Evolutionary conservation across 129 eudicot genomes (phyloP).

Genomic region (Logfia minima): DNA sequence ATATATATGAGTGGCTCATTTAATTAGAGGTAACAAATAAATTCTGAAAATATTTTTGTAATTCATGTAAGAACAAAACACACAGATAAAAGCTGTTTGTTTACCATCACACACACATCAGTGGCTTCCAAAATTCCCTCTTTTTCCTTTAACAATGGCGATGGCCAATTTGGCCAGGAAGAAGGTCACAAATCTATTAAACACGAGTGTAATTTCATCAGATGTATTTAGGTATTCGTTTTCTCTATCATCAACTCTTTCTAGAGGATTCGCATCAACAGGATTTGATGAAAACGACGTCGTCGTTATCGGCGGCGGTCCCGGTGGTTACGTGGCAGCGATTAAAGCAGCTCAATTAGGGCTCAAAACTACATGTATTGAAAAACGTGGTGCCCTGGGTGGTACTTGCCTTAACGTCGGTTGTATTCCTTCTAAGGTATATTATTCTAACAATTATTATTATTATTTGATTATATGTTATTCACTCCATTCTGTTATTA

Average conservation of each 20-base stretch:
- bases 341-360: constrained; percentile 87
- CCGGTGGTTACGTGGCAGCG: constrained; percentile 68
- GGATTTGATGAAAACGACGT: constrained; percentile 81
- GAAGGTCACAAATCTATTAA: constrained; percentile 30
- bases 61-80: neutral
- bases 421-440: constrained; percentile 39
- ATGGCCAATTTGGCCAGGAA: constrained; percentile 56
- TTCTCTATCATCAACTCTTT: constrained; percentile 31
- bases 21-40: too few relatives aligned
- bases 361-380: constrained; percentile 80
- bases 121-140: constrained; percentile 13
- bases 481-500: neutral
- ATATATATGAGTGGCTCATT: too few relatives aligned
- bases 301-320: constrained; percentile 86
- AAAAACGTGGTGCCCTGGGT: constrained; percentile 83
- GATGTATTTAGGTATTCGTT: constrained; percentile 38
- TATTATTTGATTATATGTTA: neutral
- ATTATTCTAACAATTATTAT: neutral
- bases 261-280: constrained; percentile 51
- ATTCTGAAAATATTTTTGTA: neutral
- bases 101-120: constrained; percentile 3
- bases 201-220: constrained; percentile 3
- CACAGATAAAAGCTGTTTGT: neutral
- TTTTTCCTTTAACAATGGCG: constrained; percentile 41
- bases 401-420: constrained; percentile 94